Evolutionary conservation across 2,329 filamentous ascomycete species (phyloP), one percentile per base, ranked within the genome.

Genomic region (Fusarium chuoi): DNA sequence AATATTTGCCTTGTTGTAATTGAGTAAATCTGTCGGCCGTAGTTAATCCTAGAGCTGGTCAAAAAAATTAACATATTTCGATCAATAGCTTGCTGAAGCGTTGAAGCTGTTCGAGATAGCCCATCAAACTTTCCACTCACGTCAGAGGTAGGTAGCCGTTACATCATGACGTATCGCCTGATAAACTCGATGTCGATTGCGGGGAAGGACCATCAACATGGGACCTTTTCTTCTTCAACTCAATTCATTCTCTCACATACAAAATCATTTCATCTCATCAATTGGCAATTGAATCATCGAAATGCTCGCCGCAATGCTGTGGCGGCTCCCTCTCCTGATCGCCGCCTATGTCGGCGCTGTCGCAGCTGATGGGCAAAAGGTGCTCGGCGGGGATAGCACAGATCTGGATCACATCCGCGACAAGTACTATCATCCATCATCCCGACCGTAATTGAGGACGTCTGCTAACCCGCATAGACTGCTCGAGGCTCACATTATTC

Each of bases 401-500:
- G 59, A 55, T 3, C 44, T 75, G 12, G 60, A 55, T 6, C 36
- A 35, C 1, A 66, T 75, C 14, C 73, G 58, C 4, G 33, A 71
- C 5, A 73, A 52, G 73, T 74, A 58, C 14, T 22, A 33, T 5
- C 7, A 7, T 11, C 4, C 6, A 33, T 5, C 7, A 7, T 11
- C 4, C 6, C 0, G 4, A 13, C 4, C 4, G 3, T 10, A 7
- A 4, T 8, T 13, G 0, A 5, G 0, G 2, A 1, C 3, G 1
- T 2, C 0, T 1, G 5, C 70, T 71, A 12, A 61, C 13, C 0
- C 1, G 0, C 5, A 6, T 36, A 76, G 74, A 26, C 61, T 76
- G 0, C 7, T 58, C 2, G 55, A 70, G 6, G 65, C 74, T 3
- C 22, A 68, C 30, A 74, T 77, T 9, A 77, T 77, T 5, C 75